A percentile compares a stretch with the other conserved stretches of the same genome.
These are phyloP conservation scores for Magnaporthiopsis incrustans DNA, from an alignment of 2,329 filamentous ascomycete genomes.

Conservation along the genomic window DNA sequence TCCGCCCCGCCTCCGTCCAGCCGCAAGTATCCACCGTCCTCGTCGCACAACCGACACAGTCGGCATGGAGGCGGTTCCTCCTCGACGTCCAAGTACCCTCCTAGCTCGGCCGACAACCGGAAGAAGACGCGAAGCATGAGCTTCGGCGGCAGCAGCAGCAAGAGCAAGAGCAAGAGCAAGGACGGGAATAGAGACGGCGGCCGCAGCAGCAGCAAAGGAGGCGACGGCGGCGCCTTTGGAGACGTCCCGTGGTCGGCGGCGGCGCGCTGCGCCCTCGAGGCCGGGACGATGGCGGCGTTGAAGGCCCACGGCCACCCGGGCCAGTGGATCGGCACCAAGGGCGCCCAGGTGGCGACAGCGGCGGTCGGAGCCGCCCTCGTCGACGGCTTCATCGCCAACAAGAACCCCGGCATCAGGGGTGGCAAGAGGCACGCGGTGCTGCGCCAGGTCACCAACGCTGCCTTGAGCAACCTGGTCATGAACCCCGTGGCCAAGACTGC, in stretches of 20 bases:
- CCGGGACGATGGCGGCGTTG: constrained; percentile 17
- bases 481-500: constrained; percentile 12
- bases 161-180: constrained; percentile 9
- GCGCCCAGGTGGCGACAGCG: constrained; percentile 18
- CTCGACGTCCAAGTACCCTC: constrained; percentile 2
- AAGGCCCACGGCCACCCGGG: constrained; percentile 14
- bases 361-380: constrained; percentile 20
- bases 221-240: not conserved
- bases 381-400: constrained; percentile 17
- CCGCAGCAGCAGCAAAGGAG: not conserved
- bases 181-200: constrained; percentile 1
- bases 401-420: constrained; percentile 14
- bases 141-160: not conserved
- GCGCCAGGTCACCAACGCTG: constrained; percentile 18
- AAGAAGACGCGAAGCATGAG: not conserved
- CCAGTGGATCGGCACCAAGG: constrained; percentile 18
- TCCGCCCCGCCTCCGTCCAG: constrained; percentile 1
- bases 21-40: not conserved
- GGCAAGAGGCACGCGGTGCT: constrained; percentile 20
- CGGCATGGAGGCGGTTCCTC: not conserved
- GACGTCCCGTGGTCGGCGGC: constrained; percentile 14
- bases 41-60: not conserved
- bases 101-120: not conserved
- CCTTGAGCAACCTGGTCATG: constrained; percentile 15
- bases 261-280: constrained; percentile 17